phyloP scores from a whole-genome alignment of 169 alveolate species.

The Amoebophrya sp. region DNA sequence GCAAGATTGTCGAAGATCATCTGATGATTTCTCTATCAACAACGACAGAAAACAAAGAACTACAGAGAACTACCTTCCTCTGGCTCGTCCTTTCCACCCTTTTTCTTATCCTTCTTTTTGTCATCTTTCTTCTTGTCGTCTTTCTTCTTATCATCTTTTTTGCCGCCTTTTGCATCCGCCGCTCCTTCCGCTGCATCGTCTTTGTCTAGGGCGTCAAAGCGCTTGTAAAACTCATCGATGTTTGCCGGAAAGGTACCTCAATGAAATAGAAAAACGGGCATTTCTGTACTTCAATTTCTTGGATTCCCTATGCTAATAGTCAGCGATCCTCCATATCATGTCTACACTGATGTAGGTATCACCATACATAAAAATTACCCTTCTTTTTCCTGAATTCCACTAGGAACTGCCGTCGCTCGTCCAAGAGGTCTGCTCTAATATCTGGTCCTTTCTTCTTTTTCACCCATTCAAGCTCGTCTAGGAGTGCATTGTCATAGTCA shows the following conservation, averaged over 20 bases:
- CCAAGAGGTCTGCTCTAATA: slow-evolving; percentile 35
- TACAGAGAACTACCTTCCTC: neutral
- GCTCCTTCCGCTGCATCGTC: slow-evolving; percentile 13
- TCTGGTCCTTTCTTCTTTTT: slow-evolving; percentile 36
- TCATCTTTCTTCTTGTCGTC: slow-evolving; percentile 33
- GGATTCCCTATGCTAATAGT: neutral
- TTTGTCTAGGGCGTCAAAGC: slow-evolving; percentile 35
- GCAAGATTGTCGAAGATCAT: too few species aligned
- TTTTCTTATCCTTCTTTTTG: slow-evolving; percentile 30
- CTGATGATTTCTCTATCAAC: too few species aligned
- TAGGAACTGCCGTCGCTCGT: slow-evolving; percentile 45
- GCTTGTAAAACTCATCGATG: slow-evolving; percentile 44
- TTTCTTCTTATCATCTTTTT: slow-evolving; percentile 39
- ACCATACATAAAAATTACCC: slow-evolving; percentile 28
- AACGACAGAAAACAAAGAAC: neutral
- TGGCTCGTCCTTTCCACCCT: neutral
- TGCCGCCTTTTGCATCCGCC: slow-evolving; percentile 35
- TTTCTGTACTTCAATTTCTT: neutral
- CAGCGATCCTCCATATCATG: neutral
- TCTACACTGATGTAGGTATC: slow-evolving; percentile 30
- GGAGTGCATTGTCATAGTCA: slow-evolving; percentile 41
- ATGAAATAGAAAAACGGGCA: too few species aligned
- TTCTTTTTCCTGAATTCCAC: slow-evolving; percentile 36
- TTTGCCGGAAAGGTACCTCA: slow-evolving; percentile 9
- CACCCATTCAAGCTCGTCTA: slow-evolving; percentile 42